phyloP scores from a whole-genome alignment of 257 asterid genomes.

The Cordia subcordata region DNA sequence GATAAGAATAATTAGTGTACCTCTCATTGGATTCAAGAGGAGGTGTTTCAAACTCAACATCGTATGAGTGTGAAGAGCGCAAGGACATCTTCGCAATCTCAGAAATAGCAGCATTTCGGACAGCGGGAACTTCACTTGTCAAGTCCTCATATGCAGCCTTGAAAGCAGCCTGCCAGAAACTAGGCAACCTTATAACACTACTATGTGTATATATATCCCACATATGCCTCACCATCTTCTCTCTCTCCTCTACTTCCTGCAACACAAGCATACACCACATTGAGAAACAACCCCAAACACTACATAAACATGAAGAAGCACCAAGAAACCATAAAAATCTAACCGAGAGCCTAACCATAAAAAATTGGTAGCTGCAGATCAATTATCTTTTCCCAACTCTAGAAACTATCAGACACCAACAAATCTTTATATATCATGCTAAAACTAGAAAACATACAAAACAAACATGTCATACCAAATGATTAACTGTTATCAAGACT shows the following conservation, averaged over 20 bases:
- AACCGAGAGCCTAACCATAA: too few relatives aligned
- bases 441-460: too few relatives aligned
- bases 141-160: slow-evolving; percentile 90
- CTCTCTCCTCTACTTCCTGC: slow-evolving; percentile 91
- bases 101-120: slow-evolving; percentile 51
- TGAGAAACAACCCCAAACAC: not conserved
- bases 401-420: not conserved
- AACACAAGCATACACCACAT: not conserved
- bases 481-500: too few relatives aligned
- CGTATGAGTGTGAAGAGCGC: slow-evolving; percentile 33
- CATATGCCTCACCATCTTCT: slow-evolving; percentile 77
- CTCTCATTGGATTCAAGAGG: slow-evolving; percentile 27
- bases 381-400: not conserved
- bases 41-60: slow-evolving; percentile 39
- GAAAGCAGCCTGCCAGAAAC: slow-evolving; percentile 89
- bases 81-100: slow-evolving; percentile 94
- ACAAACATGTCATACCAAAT: too few relatives aligned
- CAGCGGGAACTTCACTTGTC: slow-evolving; percentile 50
- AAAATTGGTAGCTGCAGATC: too few relatives aligned
- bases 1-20: slow-evolving; percentile 5
- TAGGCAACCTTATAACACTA: slow-evolving; percentile 44
- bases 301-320: not conserved
- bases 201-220: slow-evolving; percentile 87
- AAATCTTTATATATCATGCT: not conserved
- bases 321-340: too few relatives aligned